Conservation (phyloP, 1,284 basidiomycete genomes). For the Ceratobasidium sp. region DNA sequence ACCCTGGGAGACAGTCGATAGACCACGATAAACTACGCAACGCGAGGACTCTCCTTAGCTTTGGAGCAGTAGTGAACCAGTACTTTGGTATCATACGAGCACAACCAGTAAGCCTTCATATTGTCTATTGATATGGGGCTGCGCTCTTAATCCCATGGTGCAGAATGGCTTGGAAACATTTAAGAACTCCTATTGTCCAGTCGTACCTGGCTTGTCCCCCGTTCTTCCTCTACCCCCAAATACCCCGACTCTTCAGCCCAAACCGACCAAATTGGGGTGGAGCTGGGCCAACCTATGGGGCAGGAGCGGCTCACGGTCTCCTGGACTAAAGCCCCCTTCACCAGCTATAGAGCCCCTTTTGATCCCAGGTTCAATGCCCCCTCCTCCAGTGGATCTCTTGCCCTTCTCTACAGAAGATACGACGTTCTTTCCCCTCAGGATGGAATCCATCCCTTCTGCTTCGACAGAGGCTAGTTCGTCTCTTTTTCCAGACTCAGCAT, state of each 20-base stretch:
- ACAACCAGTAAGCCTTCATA: conserved; percentile 6
- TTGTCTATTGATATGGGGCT: neutral
- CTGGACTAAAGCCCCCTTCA: neutral
- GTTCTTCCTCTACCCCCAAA: neutral
- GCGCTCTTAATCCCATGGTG: neutral
- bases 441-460: neutral
- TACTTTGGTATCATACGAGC: conserved; percentile 1
- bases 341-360: neutral
- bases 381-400: conserved; percentile 3
- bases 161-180: conserved; percentile 12
- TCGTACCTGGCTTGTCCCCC: neutral
- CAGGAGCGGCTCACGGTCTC: neutral
- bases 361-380: neutral
- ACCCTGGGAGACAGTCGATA: neutral
- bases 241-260: neutral
- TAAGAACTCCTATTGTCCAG: conserved; percentile 4
- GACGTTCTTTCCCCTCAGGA: neutral
- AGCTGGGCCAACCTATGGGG: conserved; percentile 11
- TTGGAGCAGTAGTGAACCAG: conserved; percentile 27
- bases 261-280: conserved; percentile 1
- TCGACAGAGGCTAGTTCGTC: neutral
- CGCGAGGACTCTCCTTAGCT: conserved; percentile 31
- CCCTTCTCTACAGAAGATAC: neutral
- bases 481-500: neutral
- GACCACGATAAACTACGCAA: conserved; percentile 20